These are phyloP conservation scores for Trichoderma koningii DNA, from an alignment of 2,329 filamentous ascomycete species.

Conservation along the genomic window DNA sequence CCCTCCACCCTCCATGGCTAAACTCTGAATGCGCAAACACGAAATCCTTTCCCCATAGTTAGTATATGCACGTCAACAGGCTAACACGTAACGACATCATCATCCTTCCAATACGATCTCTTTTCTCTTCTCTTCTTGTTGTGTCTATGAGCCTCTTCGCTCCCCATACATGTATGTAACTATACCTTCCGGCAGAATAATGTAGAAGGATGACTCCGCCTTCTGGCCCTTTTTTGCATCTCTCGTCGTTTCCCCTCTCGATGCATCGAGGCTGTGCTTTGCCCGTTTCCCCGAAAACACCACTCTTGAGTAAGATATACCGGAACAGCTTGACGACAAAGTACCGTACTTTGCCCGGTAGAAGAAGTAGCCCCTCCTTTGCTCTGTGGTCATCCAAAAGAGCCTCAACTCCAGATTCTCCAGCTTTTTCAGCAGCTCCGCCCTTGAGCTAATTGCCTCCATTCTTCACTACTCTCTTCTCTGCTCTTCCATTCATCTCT, in stretches of 20 bases:
- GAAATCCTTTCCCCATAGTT: neutral
- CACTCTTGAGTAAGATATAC: neutral
- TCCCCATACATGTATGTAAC: too few species aligned
- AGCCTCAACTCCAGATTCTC: neutral
- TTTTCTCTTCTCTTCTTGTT: neutral
- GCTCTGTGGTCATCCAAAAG: neutral
- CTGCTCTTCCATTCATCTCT: neutral
- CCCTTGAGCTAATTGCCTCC: conserved; percentile 3
- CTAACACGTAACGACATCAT: conserved; percentile 10
- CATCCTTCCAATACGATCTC: neutral
- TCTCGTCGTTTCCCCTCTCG: neutral
- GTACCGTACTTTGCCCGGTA: too few species aligned
- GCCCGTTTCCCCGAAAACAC: neutral
- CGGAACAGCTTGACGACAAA: too few species aligned
- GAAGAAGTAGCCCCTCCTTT: neutral
- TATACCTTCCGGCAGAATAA: neutral
- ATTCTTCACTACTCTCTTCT: neutral
- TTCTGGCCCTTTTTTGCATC: too few species aligned
- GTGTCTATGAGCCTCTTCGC: too few species aligned
- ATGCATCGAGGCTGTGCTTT: conserved; percentile 17
- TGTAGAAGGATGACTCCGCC: neutral
- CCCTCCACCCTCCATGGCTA: neutral
- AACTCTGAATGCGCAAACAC: conserved; percentile 18
- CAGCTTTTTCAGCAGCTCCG: neutral
- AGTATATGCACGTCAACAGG: conserved; percentile 1